These are phyloP conservation scores for Plicaturopsis crispa DNA, from an alignment of 768 basidiomycete species.

Conservation along the genomic window DNA sequence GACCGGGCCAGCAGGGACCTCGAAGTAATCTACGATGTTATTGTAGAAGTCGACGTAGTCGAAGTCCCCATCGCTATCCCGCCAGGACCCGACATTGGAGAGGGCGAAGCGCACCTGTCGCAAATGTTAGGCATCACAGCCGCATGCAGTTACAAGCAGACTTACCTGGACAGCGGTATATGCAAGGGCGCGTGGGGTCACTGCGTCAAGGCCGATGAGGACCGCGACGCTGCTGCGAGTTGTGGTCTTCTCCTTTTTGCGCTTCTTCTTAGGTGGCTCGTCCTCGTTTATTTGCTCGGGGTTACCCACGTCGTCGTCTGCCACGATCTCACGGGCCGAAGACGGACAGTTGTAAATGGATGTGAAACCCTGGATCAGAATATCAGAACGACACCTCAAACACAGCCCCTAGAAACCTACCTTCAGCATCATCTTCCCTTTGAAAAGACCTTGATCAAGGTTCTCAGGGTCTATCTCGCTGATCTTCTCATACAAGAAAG, in stretches of 20 bases:
- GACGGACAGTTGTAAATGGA: slow-evolving; percentile 14
- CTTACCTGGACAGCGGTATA: slow-evolving; percentile 17
- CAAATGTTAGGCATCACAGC: slow-evolving; percentile 2
- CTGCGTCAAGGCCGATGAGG: slow-evolving; percentile 5
- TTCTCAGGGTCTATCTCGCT: slow-evolving; percentile 7
- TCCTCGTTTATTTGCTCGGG: background rate
- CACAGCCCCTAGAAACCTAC: slow-evolving; percentile 5
- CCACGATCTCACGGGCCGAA: slow-evolving; percentile 3
- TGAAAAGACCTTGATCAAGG: slow-evolving; percentile 12
- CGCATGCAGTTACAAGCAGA: slow-evolving; percentile 9
- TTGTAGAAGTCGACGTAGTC: slow-evolving; percentile 11
- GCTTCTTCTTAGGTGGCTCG: background rate
- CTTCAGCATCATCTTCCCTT: slow-evolving; percentile 10
- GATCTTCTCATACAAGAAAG: slow-evolving; percentile 11
- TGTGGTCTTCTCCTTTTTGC: slow-evolving; percentile 4
- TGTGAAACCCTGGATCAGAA: slow-evolving; percentile 11
- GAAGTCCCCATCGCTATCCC: slow-evolving; percentile 7
- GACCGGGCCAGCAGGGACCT: slow-evolving; percentile 7
- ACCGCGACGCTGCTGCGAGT: slow-evolving; percentile 6
- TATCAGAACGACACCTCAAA: background rate
- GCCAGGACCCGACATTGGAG: slow-evolving; percentile 8
- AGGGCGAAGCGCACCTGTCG: slow-evolving; percentile 9
- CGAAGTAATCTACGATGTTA: slow-evolving; percentile 11
- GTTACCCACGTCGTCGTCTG: background rate
- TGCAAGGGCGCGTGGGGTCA: slow-evolving; percentile 14